Evolutionary conservation across 2,329 filamentous ascomycete species (phyloP).

Genomic region (Chrysoporthe deuterocubensis): DNA sequence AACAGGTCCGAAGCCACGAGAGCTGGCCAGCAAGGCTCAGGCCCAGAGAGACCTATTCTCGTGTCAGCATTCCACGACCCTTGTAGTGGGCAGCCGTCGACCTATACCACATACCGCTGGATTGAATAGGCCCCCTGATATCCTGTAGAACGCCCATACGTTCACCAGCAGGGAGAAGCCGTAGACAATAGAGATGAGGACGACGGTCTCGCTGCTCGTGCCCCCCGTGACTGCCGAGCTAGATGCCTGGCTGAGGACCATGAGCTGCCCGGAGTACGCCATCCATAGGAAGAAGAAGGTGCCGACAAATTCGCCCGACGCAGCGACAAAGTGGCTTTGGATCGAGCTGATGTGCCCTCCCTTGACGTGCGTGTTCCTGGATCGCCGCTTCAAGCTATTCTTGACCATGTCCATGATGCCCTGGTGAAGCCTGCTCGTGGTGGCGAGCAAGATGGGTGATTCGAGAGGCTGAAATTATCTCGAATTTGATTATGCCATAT

Average conservation of each 20-base stretch:
- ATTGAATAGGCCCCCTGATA: slow-evolving; percentile 49
- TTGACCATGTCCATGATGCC: background rate
- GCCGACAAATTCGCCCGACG: slow-evolving; percentile 46
- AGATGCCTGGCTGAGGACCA: slow-evolving; percentile 33
- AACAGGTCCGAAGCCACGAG: slow-evolving; percentile 47
- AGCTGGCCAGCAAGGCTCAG: slow-evolving; percentile 56
- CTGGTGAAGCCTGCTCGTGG: background rate
- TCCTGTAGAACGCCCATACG: slow-evolving; percentile 54
- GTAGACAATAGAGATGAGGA: slow-evolving; percentile 47
- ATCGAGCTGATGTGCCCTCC: slow-evolving; percentile 17
- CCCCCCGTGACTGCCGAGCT: slow-evolving; percentile 5
- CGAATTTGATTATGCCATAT: background rate
- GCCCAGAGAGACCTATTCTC: slow-evolving; percentile 50
- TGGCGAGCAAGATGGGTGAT: background rate
- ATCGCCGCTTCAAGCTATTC: slow-evolving; percentile 3
- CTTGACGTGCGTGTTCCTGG: background rate
- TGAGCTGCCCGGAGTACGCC: slow-evolving; percentile 41
- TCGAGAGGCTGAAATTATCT: background rate
- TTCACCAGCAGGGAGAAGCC: slow-evolving; percentile 51
- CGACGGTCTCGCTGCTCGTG: slow-evolving; percentile 23
- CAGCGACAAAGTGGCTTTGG: slow-evolving; percentile 16
- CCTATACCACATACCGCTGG: slow-evolving; percentile 38
- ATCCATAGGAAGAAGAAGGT: slow-evolving; percentile 50
- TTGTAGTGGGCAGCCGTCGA: background rate
- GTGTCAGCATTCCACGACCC: background rate